Conservation (phyloP, 495 filamentous ascomycete genomes). For the Cercophora scortea region DNA sequence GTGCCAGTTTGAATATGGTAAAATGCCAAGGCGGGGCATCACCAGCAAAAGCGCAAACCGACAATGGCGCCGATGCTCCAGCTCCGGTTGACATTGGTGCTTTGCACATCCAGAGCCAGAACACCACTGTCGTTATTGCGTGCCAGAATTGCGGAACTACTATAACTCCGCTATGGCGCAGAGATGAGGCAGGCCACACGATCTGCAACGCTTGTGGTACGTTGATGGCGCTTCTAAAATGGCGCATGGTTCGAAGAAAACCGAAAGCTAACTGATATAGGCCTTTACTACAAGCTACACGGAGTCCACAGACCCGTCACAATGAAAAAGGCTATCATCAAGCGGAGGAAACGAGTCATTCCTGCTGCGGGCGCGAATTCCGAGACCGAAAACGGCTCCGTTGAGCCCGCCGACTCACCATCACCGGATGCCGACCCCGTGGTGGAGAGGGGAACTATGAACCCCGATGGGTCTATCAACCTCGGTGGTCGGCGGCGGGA, state of each 20-base stretch:
- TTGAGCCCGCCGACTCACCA: constrained; percentile 36
- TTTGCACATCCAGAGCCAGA: constrained; percentile 36
- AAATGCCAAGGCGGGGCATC: constrained; percentile 33
- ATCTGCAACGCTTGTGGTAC: constrained; percentile 98
- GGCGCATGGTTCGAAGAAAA: background rate
- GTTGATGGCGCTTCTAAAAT: constrained; percentile 37
- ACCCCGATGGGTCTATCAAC: constrained; percentile 50
- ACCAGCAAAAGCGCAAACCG: constrained; percentile 16
- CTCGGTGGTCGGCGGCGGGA: constrained; percentile 49
- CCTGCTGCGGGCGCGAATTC: constrained; percentile 51
- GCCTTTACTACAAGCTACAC: constrained; percentile 95
- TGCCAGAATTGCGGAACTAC: constrained; percentile 98
- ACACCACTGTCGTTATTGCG: constrained; percentile 73
- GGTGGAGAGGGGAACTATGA: constrained; percentile 38
- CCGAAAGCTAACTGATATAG: constrained; percentile 35
- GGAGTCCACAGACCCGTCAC: constrained; percentile 84
- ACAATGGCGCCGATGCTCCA: constrained; percentile 25
- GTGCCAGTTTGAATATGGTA: constrained; percentile 57
- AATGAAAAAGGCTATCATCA: constrained; percentile 98
- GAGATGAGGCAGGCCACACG: constrained; percentile 90
- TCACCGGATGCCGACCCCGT: constrained; percentile 28
- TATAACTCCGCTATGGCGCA: constrained; percentile 90
- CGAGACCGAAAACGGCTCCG: constrained; percentile 32
- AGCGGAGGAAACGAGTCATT: constrained; percentile 90
- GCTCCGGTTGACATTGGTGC: constrained; percentile 39